phyloP scores from a whole-genome alignment of 176 grass and related monocot genomes.

The Lolium perenne region DNA sequence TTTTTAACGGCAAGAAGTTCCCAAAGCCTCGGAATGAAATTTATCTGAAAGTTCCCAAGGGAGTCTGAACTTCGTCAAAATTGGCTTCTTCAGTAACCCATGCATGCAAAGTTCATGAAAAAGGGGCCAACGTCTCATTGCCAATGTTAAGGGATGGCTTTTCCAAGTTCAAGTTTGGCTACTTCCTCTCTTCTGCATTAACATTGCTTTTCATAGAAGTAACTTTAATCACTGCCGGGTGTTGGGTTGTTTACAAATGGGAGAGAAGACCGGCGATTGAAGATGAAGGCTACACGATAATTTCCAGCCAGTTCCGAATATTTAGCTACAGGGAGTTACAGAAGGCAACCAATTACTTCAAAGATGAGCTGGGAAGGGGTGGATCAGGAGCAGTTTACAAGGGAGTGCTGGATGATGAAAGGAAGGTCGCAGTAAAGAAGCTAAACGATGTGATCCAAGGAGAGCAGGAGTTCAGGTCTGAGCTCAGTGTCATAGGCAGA shows the following conservation, averaged over 20 bases:
- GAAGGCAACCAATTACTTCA: constrained; percentile 54
- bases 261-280: background rate
- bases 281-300: constrained; percentile 41
- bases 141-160: background rate
- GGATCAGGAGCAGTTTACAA: constrained; percentile 60
- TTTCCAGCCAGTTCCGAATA: constrained; percentile 51
- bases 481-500: constrained; percentile 57
- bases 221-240: constrained; percentile 32
- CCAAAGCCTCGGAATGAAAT: constrained; percentile 21
- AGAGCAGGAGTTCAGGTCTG: constrained; percentile 63
- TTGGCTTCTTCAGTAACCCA: background rate
- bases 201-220: constrained; percentile 57
- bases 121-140: background rate
- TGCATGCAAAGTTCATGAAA: constrained; percentile 41
- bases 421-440: constrained; percentile 61
- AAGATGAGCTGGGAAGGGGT: constrained; percentile 54
- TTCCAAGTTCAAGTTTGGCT: constrained; percentile 45
- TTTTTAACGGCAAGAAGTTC: constrained; percentile 58
- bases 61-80: background rate
- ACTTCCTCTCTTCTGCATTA: constrained; percentile 56
- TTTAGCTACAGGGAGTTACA: constrained; percentile 70
- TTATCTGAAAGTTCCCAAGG: constrained; percentile 53
- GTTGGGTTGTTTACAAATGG: constrained; percentile 49
- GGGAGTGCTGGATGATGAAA: constrained; percentile 50
- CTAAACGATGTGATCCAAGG: constrained; percentile 47